phyloP scores from a whole-genome alignment of 192 early-diverging fungal genomes.

The Allomyces javanicus region DNA sequence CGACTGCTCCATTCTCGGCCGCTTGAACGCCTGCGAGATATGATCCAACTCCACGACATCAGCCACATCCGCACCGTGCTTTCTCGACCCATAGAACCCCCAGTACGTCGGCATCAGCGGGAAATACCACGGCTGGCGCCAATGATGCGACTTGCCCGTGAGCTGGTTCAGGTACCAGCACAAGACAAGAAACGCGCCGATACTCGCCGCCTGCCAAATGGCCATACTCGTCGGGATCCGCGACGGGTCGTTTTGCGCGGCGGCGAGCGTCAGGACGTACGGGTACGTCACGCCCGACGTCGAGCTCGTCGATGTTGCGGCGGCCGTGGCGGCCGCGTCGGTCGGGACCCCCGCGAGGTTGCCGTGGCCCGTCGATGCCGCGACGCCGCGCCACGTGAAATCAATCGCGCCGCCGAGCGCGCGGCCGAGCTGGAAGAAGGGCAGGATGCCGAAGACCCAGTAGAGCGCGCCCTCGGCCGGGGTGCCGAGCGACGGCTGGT shows the following conservation, averaged over 20 bases:
- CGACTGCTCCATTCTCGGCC: no score
- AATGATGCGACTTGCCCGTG: not conserved
- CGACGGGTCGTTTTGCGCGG: not conserved
- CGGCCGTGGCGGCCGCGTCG: not conserved
- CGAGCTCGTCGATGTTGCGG: no score
- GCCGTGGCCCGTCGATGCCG: not conserved
- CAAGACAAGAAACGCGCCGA: not conserved
- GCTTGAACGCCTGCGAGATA: no score
- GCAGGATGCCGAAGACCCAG: not conserved
- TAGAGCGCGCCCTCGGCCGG: not conserved
- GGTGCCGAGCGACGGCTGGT: not conserved
- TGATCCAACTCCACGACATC: no score
- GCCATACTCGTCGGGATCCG: no score
- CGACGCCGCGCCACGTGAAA: not conserved
- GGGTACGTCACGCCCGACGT: not conserved
- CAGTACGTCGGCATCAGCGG: not conserved
- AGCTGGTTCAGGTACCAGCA: not conserved
- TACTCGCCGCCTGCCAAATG: no score
- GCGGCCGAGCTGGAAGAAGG: not conserved
- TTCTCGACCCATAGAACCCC: not conserved
- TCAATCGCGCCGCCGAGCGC: not conserved
- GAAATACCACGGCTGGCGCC: not conserved
- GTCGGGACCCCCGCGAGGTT: not conserved
- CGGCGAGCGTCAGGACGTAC: not conserved
- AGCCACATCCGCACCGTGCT: no score